These are phyloP conservation scores for Dryas integrifolia DNA, from an alignment of 331 rosid species.

Conservation along the genomic window DNA sequence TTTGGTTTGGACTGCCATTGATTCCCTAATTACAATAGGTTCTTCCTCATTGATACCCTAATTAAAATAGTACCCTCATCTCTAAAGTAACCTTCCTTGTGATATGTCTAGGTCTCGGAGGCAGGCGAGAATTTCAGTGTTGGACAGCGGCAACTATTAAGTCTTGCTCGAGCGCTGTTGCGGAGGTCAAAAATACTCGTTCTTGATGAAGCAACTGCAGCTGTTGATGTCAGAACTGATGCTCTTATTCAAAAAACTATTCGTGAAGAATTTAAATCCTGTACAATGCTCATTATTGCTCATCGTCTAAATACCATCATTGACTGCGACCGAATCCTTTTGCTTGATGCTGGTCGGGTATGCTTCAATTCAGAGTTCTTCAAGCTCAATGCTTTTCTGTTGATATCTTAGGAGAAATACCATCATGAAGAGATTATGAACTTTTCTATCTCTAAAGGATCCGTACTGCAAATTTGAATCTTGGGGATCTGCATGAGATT, in stretches of 20 bases:
- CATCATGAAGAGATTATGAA: neutral
- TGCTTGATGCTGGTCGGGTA: slow-evolving; percentile 57
- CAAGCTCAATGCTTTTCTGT: neutral
- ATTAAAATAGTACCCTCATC: neutral
- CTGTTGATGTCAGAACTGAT: slow-evolving; percentile 59
- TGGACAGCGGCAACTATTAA: slow-evolving; percentile 57
- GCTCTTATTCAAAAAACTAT: slow-evolving; percentile 57
- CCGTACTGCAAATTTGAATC: neutral
- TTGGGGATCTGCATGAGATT: too few species aligned
- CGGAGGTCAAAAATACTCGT: slow-evolving; percentile 55
- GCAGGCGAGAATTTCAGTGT: slow-evolving; percentile 61
- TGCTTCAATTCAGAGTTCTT: slow-evolving; percentile 1
- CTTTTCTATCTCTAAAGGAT: neutral
- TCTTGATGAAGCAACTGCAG: slow-evolving; percentile 60
- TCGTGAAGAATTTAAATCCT: slow-evolving; percentile 52
- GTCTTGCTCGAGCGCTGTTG: slow-evolving; percentile 59
- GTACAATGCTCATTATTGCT: slow-evolving; percentile 60
- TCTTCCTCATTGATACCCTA: slow-evolving; percentile 1
- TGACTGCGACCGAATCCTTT: slow-evolving; percentile 49
- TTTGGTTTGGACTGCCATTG: neutral
- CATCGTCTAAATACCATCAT: slow-evolving; percentile 56
- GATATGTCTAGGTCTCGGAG: slow-evolving; percentile 48
- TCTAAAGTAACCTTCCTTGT: neutral
- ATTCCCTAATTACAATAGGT: too few species aligned
- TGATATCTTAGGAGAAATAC: neutral